Percentiles rank a stretch among this genome's conserved stretches.
These are phyloP conservation scores for Physcomitrellopsis africana DNA, from an alignment of 225 moss, liverwort and hornwort genomes.

Conservation along the genomic window DNA sequence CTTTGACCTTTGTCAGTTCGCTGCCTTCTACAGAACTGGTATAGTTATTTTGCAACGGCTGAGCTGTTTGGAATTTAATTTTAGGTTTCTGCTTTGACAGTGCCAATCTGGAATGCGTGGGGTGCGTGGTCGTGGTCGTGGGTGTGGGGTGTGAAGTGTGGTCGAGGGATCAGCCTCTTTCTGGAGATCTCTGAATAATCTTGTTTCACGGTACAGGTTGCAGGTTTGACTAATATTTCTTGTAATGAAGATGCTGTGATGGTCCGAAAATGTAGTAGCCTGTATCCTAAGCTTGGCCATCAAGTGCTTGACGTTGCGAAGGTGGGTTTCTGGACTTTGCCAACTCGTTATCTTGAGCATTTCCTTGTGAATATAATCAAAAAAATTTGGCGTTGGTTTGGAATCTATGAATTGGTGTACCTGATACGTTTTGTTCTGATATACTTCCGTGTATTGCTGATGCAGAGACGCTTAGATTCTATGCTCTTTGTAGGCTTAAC, in stretches of 20 bases:
- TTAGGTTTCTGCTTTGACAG: too few relatives aligned
- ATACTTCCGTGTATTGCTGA: slow-evolving; percentile 23
- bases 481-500: slow-evolving; percentile 73
- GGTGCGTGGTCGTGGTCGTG: not conserved
- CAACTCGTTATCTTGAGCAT: not conserved
- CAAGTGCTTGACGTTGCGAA: slow-evolving; percentile 62
- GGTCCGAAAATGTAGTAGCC: slow-evolving; percentile 55
- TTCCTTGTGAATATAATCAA: not conserved
- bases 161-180: slow-evolving; percentile 1
- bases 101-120: slow-evolving; percentile 10
- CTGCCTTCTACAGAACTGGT: slow-evolving; percentile 8
- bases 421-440: slow-evolving; percentile 17
- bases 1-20: slow-evolving; percentile 3
- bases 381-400: slow-evolving; percentile 12
- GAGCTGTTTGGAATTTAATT: too few relatives aligned
- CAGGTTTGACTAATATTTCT: slow-evolving; percentile 70
- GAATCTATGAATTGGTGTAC: not conserved
- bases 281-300: slow-evolving; percentile 56
- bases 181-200: not conserved
- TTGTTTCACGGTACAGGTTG: slow-evolving; percentile 48
- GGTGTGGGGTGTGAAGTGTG: not conserved
- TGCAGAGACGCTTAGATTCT: slow-evolving; percentile 66
- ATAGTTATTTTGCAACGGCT: not conserved
- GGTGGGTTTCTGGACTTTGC: slow-evolving; percentile 35
- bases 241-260: slow-evolving; percentile 30